A percentile compares a stretch with the other conserved stretches of the same genome.
phyloP scores from a whole-genome alignment of 2,329 filamentous ascomycete genomes.

The Aureobasidium musti region DNA sequence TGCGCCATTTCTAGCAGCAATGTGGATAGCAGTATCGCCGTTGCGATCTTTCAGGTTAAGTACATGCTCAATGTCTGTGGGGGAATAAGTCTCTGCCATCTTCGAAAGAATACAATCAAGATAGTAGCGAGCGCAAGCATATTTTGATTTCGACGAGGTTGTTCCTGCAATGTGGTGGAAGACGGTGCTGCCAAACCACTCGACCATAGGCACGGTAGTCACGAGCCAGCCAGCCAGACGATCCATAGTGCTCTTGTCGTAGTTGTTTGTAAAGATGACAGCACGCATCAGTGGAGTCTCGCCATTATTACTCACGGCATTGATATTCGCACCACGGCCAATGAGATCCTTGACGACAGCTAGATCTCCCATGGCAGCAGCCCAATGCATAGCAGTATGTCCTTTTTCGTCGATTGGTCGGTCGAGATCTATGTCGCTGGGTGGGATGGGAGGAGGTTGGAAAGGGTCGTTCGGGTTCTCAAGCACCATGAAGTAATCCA shows the following conservation, averaged over 20 bases:
- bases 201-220: conserved; percentile 75
- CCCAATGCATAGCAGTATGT: conserved; percentile 95
- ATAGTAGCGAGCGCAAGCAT: conserved; percentile 89
- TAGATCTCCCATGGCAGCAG: conserved; percentile 93
- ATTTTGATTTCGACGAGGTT: conserved; percentile 81
- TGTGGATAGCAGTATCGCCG: conserved; percentile 88
- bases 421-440: conserved; percentile 82
- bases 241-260: conserved; percentile 88
- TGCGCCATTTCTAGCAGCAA: conserved; percentile 82
- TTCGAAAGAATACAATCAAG: conserved; percentile 87
- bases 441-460: conserved; percentile 71
- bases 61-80: conserved; percentile 73
- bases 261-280: conserved; percentile 96
- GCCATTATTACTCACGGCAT: conserved; percentile 61
- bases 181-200: conserved; percentile 80
- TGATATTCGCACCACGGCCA: conserved; percentile 72
- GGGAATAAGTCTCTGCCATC: conserved; percentile 74
- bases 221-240: conserved; percentile 80
- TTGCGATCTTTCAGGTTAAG: conserved; percentile 81
- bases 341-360: conserved; percentile 88
- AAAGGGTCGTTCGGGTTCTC: conserved; percentile 60
- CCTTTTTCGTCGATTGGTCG: conserved; percentile 90
- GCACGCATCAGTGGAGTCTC: conserved; percentile 95
- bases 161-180: conserved; percentile 94
- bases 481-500: conserved; percentile 89